Evolutionary conservation across 2,329 filamentous ascomycete species (phyloP).

Genomic region (Alternaria tenuissima): DNA sequence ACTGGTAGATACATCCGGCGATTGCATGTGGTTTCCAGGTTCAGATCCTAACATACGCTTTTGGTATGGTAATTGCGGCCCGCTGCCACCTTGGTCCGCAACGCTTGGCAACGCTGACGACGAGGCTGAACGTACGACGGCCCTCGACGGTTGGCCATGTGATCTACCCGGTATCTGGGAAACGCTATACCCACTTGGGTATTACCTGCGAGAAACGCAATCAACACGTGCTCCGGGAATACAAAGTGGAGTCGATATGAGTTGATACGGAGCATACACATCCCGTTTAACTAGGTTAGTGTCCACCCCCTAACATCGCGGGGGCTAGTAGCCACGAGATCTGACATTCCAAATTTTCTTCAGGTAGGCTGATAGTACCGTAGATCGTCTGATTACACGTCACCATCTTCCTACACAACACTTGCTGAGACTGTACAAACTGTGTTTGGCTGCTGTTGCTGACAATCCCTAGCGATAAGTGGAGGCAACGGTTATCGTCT

Average conservation of each 20-base stretch:
- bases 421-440: neutral
- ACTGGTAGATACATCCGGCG: neutral
- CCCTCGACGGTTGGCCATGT: neutral
- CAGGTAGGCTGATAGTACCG: neutral
- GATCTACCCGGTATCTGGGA: neutral
- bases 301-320: neutral
- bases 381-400: neutral
- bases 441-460: neutral
- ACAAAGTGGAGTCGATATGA: neutral
- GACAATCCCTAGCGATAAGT: neutral
- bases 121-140: neutral
- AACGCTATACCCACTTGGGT: neutral
- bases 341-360: neutral
- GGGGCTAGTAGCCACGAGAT: neutral
- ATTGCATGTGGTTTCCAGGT: neutral
- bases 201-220: neutral
- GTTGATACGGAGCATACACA: neutral
- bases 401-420: neutral
- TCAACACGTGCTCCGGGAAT: neutral
- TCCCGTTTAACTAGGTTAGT: neutral
- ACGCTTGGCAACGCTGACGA: constrained; percentile 2
- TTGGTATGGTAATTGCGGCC: neutral
- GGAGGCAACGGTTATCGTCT: neutral
- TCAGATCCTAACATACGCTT: neutral
- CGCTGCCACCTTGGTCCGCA: neutral